Evolutionary conservation across 2,329 filamentous ascomycete species (phyloP), one percentile per base, ranked within the genome.

Genomic region (Cordyceps javanica): DNA sequence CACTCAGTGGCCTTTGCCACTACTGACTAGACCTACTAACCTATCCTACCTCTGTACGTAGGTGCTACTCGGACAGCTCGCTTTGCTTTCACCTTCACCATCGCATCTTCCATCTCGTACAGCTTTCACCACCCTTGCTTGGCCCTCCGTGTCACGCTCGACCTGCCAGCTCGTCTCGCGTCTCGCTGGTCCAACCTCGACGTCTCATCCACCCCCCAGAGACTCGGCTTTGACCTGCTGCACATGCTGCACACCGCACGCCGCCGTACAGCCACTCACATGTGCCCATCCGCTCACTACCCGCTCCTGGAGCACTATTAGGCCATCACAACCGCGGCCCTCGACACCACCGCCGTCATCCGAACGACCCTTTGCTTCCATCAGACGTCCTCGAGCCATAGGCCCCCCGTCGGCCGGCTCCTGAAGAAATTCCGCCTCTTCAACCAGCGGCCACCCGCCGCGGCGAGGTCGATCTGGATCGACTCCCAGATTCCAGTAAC

Each of bases 381-480:
- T 7, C 46, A 44, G 16, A 25, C 44, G 26, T 45, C 25, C 44
- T 21, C 48, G 54, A 56, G 54, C 54, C 54, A 41, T 28, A 56
- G 54, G 54, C 54, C 54, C 54, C 34, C 30, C 16, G 54, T 41
- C 26, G 54, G 54, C 54, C 54, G 45, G 44, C 55, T 57, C 55
- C 46, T 57, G 45, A 57, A 50, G 49, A 58, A 38, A 58, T 53
- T 58, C 54, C 56, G 48, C 49, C 56, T 46, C 60, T 59, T 60
- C 44, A 65, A 55, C 57, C 72, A 71, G 73, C 72, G 72, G 73
- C 69, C 60, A 63, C 61, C 61, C 64, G 63, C 72, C 72, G 73
- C 73, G 71, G 67, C 70, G 65, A 70, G 68, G 68, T 66, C 72
- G 73, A 72, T 65, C 72, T 75, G 73, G 73, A 75, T 66, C 66